phyloP scores from a whole-genome alignment of 1,284 basidiomycete species.

The Mycena citricolor region DNA sequence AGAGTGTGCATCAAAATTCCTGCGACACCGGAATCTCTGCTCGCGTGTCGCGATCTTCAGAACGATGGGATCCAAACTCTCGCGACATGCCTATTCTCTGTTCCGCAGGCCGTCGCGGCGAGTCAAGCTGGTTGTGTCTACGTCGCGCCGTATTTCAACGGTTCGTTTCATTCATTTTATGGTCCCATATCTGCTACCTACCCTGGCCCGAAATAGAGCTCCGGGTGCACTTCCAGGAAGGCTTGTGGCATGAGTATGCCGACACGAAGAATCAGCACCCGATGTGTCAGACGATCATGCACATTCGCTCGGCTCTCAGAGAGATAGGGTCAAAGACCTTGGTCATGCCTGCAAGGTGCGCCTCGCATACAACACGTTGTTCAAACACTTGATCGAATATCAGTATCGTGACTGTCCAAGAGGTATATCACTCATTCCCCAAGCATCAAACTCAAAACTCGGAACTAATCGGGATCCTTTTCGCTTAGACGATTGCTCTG shows the following conservation, averaged over 20 bases:
- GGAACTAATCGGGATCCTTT: background rate
- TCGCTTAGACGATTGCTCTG: conserved; percentile 41
- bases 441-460: background rate
- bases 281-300: conserved; percentile 38
- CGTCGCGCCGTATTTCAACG: conserved; percentile 52
- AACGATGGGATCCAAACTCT: conserved; percentile 45
- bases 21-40: conserved; percentile 43
- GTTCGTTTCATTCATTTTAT: conserved; percentile 25
- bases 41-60: conserved; percentile 45
- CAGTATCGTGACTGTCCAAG: conserved; percentile 44
- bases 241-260: conserved; percentile 41
- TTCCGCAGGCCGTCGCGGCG: conserved; percentile 47
- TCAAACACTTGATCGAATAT: background rate
- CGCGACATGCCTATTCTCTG: conserved; percentile 47
- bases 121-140: conserved; percentile 48
- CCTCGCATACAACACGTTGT: background rate
- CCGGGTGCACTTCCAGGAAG: conserved; percentile 46
- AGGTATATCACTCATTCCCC: conserved; percentile 29
- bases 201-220: conserved; percentile 35
- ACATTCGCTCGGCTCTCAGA: conserved; percentile 40
- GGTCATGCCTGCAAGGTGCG: conserved; percentile 52
- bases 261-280: conserved; percentile 44
- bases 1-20: conserved; percentile 55
- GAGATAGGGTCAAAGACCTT: conserved; percentile 40
- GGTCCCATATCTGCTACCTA: background rate